Evolutionary conservation across 2,329 filamentous ascomycete species (phyloP), one percentile per base, ranked within the genome.

Genomic region (Biscogniauxia mediterranea): DNA sequence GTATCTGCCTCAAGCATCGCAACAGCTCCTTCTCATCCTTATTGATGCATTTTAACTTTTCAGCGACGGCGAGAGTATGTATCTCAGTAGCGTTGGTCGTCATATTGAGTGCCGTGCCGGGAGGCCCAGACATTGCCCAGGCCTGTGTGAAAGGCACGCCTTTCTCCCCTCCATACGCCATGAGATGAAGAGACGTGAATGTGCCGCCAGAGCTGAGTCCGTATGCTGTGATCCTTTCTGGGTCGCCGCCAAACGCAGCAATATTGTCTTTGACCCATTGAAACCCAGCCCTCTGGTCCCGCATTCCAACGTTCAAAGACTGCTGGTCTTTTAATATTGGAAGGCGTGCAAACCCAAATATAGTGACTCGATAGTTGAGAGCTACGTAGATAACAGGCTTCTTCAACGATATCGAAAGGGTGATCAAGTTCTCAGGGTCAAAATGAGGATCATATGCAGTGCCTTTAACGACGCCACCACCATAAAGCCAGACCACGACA

Each of bases 111-210:
- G 71, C 73, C 3, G 69, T 75, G 15, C 73, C 74, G 4, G 74
- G 73, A 7, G 73, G 73, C 1, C 74, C 73, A 3, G 71, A 74
- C 72, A 76, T 76, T 3, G 64, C 61, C 73, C 73, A 76, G 1
- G 60, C 67, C 51, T 70, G 69, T 1, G 67, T 69, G 38, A 76
- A 76, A 1, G 74, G 74, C 1, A 73, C 71, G 0, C 72, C 73
- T 32, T 69, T 56, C 60, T 70, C 64, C 8, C 72, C 73, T 5
- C 67, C 72, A 50, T 69, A 74, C 1, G 70, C 61, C 63, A 72
- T 57, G 5, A 70, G 55, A 6, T 75, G 73, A 52, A 73, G 61
- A 2, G 66, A 68, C 1, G 63, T 55, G 11, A 68, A 66, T 1
- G 70, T 70, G 0, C 69, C 68, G 1, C 67, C 69, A 9, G 70